Conservation (phyloP, 2,329 filamentous ascomycete species). For the Didymella sp. region DNA sequence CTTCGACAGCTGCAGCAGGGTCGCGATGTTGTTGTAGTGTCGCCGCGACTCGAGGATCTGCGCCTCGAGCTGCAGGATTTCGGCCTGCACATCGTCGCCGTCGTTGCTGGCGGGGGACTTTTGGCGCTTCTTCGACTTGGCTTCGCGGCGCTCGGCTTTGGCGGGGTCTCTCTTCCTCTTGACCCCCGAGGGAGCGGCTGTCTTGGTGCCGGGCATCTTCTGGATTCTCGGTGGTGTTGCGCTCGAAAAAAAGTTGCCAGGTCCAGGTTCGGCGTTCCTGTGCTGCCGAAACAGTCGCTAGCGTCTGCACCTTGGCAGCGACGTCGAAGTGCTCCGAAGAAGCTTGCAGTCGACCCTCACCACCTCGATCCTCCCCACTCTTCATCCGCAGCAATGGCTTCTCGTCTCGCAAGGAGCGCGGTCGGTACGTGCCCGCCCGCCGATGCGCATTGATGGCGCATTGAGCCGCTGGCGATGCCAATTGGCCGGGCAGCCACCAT, state of each 20-base stretch:
- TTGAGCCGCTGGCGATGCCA: too few species aligned
- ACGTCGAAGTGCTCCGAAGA: conserved; percentile 32
- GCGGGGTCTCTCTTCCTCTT: conserved; percentile 54
- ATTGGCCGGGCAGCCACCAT: conserved; percentile 50
- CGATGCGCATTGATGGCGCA: conserved; percentile 19
- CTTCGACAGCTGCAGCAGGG: conserved; percentile 65
- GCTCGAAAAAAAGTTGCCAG: conserved; percentile 13
- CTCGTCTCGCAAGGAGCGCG: conserved; percentile 93
- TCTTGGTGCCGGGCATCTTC: conserved; percentile 47
- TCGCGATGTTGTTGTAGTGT: conserved; percentile 89
- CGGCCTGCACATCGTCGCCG: conserved; percentile 62
- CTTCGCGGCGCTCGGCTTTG: conserved; percentile 46
- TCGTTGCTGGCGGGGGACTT: conserved; percentile 52
- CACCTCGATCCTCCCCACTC: conserved; percentile 45
- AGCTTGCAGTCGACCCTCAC: conserved; percentile 23
- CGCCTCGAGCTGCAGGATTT: conserved; percentile 77
- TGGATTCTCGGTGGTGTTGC: neutral
- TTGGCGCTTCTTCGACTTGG: conserved; percentile 48
- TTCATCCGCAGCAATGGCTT: conserved; percentile 81
- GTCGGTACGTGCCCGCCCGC: conserved; percentile 72
- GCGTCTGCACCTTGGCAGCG: conserved; percentile 30
- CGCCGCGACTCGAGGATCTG: conserved; percentile 85
- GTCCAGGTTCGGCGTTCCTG: neutral
- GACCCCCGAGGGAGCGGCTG: conserved; percentile 39
- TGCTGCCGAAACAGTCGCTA: conserved; percentile 17